Conservation (phyloP, 192 early-diverging fungal species). For the Geranomyces michiganensis region DNA sequence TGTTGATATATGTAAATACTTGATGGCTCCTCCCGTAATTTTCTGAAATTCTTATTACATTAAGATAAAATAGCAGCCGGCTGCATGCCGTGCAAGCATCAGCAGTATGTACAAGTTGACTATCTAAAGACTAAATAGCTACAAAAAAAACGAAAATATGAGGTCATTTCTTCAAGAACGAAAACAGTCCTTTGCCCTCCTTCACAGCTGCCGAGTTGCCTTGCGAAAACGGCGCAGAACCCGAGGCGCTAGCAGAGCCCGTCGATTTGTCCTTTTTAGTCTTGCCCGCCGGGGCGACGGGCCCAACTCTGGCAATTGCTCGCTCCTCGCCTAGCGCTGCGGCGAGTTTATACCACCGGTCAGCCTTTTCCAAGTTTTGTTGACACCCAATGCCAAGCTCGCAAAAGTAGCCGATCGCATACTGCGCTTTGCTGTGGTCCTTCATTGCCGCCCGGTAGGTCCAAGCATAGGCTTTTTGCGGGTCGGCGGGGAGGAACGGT, state of each 20-base stretch:
- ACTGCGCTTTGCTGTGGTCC: conserved; percentile 76
- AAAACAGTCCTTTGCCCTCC: conserved; percentile 6
- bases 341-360: conserved; percentile 40
- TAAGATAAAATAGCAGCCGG: no score
- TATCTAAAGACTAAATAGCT: no score
- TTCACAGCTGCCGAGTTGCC: neutral
- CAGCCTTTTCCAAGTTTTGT: conserved; percentile 56
- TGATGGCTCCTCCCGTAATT: no score
- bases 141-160: no score
- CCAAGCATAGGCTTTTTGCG: conserved; percentile 76
- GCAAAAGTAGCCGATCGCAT: conserved; percentile 85
- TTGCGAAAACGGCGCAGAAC: neutral
- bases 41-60: no score
- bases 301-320: conserved; percentile 21
- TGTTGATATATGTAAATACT: no score
- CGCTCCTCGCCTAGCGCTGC: conserved; percentile 27
- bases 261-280: neutral
- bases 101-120: no score
- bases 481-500: conserved; percentile 60
- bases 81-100: no score
- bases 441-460: conserved; percentile 73
- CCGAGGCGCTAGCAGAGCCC: neutral
- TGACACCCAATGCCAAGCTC: conserved; percentile 71
- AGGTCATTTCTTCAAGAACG: neutral
- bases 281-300: neutral